A percentile compares a stretch with the other conserved stretches of the same genome.
Evolutionary conservation across 495 filamentous ascomycete species (phyloP).

Genomic region (Xylaria telfairii): DNA sequence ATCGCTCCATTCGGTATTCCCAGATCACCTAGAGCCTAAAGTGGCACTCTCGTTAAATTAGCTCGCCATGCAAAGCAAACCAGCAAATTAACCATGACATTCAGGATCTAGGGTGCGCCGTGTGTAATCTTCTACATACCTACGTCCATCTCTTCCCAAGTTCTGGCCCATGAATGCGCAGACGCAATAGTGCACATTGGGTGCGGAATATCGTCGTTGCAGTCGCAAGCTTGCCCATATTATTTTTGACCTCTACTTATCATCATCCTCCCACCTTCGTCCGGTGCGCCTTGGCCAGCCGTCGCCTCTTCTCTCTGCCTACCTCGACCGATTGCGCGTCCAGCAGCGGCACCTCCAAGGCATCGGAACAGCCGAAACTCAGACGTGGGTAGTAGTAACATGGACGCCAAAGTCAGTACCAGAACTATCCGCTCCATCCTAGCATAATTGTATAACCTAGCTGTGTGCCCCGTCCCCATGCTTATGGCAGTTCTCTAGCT

Average conservation of each 20-base stretch:
- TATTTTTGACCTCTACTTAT: slow-evolving; percentile 1
- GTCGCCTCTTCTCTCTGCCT: background rate
- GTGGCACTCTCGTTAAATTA: slow-evolving; percentile 21
- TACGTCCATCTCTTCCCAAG: slow-evolving; percentile 4
- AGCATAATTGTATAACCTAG: background rate
- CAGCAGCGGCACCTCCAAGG: background rate
- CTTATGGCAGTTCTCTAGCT: background rate
- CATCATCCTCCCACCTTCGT: background rate
- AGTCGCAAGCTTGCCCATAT: background rate
- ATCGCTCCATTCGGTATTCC: background rate
- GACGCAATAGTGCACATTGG: slow-evolving; percentile 8
- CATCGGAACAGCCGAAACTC: background rate
- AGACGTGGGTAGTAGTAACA: slow-evolving; percentile 2
- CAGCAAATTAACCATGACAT: slow-evolving; percentile 6
- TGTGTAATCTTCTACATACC: background rate
- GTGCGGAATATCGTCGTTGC: background rate
- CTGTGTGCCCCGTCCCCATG: background rate
- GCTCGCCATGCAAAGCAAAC: slow-evolving; percentile 11
- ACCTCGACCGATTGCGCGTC: slow-evolving; percentile 7
- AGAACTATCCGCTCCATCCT: background rate
- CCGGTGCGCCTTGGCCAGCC: background rate
- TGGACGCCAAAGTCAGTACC: slow-evolving; percentile 24
- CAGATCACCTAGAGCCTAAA: slow-evolving; percentile 10
- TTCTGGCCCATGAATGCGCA: slow-evolving; percentile 14
- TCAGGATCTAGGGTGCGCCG: slow-evolving; percentile 2